These are phyloP conservation scores for Neodidymelliopsis sp. DNA, from an alignment of 2,329 filamentous ascomycete genomes.

Conservation along the genomic window DNA sequence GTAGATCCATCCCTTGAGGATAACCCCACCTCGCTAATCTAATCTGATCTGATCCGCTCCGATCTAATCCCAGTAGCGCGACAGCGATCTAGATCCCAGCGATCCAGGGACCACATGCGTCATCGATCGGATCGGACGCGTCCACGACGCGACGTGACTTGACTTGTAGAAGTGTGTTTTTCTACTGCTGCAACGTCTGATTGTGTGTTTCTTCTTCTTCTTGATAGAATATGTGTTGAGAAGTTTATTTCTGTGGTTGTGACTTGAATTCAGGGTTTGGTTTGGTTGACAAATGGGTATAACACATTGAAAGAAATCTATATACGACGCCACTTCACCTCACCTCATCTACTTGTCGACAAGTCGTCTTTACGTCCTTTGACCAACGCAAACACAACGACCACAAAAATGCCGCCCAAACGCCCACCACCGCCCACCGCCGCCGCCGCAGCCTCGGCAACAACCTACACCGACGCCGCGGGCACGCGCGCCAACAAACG, in stretches of 20 bases:
- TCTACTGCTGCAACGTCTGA: neutral
- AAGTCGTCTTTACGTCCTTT: too few species aligned
- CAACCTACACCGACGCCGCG: slow-evolving; percentile 43
- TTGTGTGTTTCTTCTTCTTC: neutral
- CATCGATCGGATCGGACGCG: slow-evolving; percentile 35
- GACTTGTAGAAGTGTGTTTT: neutral
- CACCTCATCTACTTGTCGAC: too few species aligned
- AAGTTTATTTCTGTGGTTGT: too few species aligned
- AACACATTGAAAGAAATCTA: neutral
- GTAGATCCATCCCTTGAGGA: too few species aligned
- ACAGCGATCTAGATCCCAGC: slow-evolving; percentile 28
- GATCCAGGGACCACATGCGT: slow-evolving; percentile 38
- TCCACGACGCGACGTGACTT: slow-evolving; percentile 26
- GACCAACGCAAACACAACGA: neutral
- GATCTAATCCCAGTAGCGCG: too few species aligned
- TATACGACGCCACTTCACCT: neutral
- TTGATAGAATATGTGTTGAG: too few species aligned
- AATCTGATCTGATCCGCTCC: too few species aligned
- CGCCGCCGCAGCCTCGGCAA: slow-evolving; percentile 28
- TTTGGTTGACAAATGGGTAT: too few species aligned
- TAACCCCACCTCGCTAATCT: too few species aligned
- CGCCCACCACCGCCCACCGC: slow-evolving; percentile 30
- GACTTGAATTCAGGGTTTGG: too few species aligned
- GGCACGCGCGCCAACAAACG: slow-evolving; percentile 49
- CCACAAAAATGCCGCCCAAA: slow-evolving; percentile 41